phyloP scores from a whole-genome alignment of 306 rosid genomes.

The Begonia loranthoides region DNA sequence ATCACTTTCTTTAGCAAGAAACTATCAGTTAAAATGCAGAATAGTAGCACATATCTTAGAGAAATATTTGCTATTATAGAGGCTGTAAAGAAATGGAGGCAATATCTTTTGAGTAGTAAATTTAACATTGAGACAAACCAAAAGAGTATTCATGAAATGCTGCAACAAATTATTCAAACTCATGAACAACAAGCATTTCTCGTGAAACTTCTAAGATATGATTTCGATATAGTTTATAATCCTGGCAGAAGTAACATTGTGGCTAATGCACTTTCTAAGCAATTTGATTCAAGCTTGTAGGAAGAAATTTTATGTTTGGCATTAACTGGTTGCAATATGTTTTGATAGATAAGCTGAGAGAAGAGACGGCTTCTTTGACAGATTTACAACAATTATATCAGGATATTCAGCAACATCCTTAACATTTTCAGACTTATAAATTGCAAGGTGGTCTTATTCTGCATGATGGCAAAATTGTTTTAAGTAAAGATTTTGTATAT shows the following conservation, averaged over 20 bases:
- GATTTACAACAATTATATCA: too few species aligned
- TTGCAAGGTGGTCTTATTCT: too few species aligned
- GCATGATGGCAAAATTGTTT: too few species aligned
- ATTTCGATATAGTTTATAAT: background rate
- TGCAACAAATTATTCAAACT: background rate
- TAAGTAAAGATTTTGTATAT: too few species aligned
- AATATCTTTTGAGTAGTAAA: too few species aligned
- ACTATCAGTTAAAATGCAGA: too few species aligned
- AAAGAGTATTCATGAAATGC: background rate
- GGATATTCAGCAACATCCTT: too few species aligned
- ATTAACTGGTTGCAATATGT: too few species aligned
- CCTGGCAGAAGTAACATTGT: background rate
- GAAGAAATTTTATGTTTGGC: background rate
- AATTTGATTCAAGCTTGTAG: background rate
- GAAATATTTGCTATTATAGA: background rate
- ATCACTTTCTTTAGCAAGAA: too few species aligned
- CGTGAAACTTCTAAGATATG: background rate
- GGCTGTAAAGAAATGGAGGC: background rate
- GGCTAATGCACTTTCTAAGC: background rate
- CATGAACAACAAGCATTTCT: background rate
- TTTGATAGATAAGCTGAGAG: background rate
- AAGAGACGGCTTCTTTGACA: background rate
- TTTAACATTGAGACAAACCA: background rate
- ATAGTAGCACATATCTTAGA: background rate
- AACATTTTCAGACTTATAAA: too few species aligned